Conservation (phyloP, 306 rosid genomes). For the Cucumis hystrix region DNA sequence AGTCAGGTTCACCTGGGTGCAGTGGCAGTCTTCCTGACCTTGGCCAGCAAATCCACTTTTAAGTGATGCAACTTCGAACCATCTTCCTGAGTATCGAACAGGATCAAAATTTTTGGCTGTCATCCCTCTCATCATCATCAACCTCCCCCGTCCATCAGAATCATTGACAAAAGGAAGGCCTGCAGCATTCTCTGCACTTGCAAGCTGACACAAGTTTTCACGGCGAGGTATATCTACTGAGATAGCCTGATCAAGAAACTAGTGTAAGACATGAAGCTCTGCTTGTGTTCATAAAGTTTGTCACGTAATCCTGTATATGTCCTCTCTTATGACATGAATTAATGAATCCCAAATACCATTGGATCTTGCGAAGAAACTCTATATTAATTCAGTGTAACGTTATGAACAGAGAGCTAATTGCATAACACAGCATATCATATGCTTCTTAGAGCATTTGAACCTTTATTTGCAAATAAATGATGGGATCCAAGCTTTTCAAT, state of each 20-base stretch:
- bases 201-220: constrained; percentile 40
- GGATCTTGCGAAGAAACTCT: neutral
- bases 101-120: constrained; percentile 78
- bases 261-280: neutral
- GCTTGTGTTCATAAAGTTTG: neutral
- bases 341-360: neutral
- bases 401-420: neutral
- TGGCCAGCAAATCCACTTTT: constrained; percentile 95
- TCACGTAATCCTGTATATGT: neutral
- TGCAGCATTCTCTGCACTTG: constrained; percentile 31
- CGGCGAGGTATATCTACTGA: constrained; percentile 45
- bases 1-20: constrained; percentile 68
- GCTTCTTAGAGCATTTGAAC: neutral
- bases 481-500: neutral
- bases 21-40: constrained; percentile 98
- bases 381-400: neutral
- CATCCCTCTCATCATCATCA: constrained; percentile 97
- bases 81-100: constrained; percentile 74
- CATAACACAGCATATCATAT: neutral
- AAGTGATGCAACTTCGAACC: constrained; percentile 98
- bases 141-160: constrained; percentile 28
- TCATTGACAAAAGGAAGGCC: constrained; percentile 38
- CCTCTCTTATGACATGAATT: neutral
- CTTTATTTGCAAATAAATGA: neutral
- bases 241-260: constrained; percentile 34